Conservation (phyloP, 2,329 filamentous ascomycete species). For the Aspergillus sp. region DNA sequence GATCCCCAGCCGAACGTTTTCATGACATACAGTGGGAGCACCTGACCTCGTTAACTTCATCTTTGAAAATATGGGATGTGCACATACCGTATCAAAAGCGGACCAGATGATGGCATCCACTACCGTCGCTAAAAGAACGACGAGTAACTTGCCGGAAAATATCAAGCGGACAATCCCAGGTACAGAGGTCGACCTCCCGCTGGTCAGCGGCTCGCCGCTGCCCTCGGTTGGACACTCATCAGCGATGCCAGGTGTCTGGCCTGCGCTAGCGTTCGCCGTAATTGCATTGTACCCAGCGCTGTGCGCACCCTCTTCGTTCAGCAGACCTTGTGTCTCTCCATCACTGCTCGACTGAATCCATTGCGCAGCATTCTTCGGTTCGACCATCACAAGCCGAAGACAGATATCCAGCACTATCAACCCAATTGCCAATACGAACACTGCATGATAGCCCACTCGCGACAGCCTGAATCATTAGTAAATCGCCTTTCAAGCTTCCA, state of each 20-base stretch:
- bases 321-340: slow-evolving; percentile 13
- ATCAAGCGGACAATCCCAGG: slow-evolving; percentile 35
- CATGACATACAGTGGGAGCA: slow-evolving; percentile 59
- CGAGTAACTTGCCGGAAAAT: slow-evolving; percentile 46
- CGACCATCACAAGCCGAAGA: slow-evolving; percentile 62
- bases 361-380: slow-evolving; percentile 34
- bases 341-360: slow-evolving; percentile 13
- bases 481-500: neutral
- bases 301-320: neutral
- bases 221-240: neutral
- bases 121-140: slow-evolving; percentile 48
- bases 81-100: slow-evolving; percentile 52
- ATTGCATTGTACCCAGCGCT: neutral
- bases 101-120: slow-evolving; percentile 56
- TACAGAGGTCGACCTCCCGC: slow-evolving; percentile 9
- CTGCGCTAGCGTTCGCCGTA: neutral
- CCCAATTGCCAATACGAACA: slow-evolving; percentile 42
- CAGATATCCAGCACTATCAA: slow-evolving; percentile 60
- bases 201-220: slow-evolving; percentile 14
- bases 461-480: slow-evolving; percentile 20
- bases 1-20: slow-evolving; percentile 58
- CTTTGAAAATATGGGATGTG: neutral
- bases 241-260: neutral
- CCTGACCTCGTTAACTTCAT: slow-evolving; percentile 25
- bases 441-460: slow-evolving; percentile 31